phyloP scores from a whole-genome alignment of 768 basidiomycete species.

The Phylloporus sp. region DNA sequence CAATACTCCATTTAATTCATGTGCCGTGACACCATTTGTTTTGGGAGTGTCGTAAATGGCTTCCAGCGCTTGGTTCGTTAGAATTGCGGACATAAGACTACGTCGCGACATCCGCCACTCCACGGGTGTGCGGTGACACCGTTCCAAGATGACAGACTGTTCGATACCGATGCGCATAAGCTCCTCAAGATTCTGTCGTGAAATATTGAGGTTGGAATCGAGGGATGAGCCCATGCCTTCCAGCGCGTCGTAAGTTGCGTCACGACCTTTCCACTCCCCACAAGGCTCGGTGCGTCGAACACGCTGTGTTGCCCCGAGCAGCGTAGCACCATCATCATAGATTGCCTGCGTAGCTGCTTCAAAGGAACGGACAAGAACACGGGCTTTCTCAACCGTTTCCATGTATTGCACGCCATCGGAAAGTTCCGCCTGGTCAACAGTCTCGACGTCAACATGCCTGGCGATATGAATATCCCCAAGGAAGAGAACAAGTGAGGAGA shows the following conservation, averaged over 20 bases:
- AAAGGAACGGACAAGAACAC: conserved; percentile 43
- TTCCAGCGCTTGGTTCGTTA: conserved; percentile 20
- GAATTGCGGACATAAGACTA: conserved; percentile 30
- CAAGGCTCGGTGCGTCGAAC: conserved; percentile 25
- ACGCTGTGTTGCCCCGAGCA: conserved; percentile 40
- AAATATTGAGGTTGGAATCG: conserved; percentile 32
- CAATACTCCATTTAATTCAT: conserved; percentile 10
- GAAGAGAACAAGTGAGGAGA: conserved; percentile 40
- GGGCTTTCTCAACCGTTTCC: conserved; percentile 43
- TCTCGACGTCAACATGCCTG: conserved; percentile 49
- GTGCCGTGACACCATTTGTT: conserved; percentile 4
- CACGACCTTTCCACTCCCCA: conserved; percentile 21
- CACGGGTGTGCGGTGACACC: conserved; percentile 37
- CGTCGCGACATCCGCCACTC: conserved; percentile 46
- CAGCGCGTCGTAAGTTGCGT: conserved; percentile 26
- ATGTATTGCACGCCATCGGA: conserved; percentile 36
- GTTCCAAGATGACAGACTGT: conserved; percentile 37
- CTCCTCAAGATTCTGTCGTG: conserved; percentile 37
- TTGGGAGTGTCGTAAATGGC: conserved; percentile 12
- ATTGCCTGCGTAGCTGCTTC: conserved; percentile 49
- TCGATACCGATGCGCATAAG: conserved; percentile 38
- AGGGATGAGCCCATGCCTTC: conserved; percentile 30
- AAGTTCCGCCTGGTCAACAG: conserved; percentile 30
- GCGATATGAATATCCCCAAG: conserved; percentile 51
- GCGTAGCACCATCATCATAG: conserved; percentile 43